Evolutionary conservation across 129 eudicot species (phyloP), one percentile per base, ranked within the genome.

Genomic region (Flaveria linearis): DNA sequence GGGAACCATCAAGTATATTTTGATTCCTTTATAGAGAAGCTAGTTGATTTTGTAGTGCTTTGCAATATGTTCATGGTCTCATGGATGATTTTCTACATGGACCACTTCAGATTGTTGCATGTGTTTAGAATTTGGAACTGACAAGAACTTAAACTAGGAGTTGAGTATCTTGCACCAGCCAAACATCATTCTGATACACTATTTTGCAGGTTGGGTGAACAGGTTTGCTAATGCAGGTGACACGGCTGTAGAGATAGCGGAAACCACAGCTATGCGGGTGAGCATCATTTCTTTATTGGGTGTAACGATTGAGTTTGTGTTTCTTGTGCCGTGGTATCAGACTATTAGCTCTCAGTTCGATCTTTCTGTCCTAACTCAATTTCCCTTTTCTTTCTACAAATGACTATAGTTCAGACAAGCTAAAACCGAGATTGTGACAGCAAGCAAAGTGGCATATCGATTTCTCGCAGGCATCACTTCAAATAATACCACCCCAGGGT

Each of bases 161-260:
- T 60, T n/a, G n/a, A 25, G 42, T 13, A 25, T 67, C 67, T 52
- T 66, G 74, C 65, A 39, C 17, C 16, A 22, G 53, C 25, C 53
- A 68, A 36, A 41, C 42, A 8, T 56, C 14, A 5, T 53, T 12
- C 30, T 47, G 28, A 69, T 60, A 58, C 25, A 17, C 63, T 65
- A 53, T 80, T 49, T 82, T 50, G 74, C 90, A 93, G 97, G 98
- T 75, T 94, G 98, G 97, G 98, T 94, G 45, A 94, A 94, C 87
- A 82, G 98, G 81, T 94, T 91, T 78, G 98, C 98, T 20, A 73
- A 94, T 82, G 97, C 97, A 62, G 98, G 98, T 78, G 98, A 94
- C 74, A 84, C 98, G 53, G 97, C 98, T 41, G 96, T 83, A n/a
- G 98, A 94, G 80, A 91, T 94, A 68, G 98, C 97, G 36, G 98